These are phyloP conservation scores for Ganoderma boninense DNA, from an alignment of 1,284 basidiomycete species.

Conservation along the genomic window DNA sequence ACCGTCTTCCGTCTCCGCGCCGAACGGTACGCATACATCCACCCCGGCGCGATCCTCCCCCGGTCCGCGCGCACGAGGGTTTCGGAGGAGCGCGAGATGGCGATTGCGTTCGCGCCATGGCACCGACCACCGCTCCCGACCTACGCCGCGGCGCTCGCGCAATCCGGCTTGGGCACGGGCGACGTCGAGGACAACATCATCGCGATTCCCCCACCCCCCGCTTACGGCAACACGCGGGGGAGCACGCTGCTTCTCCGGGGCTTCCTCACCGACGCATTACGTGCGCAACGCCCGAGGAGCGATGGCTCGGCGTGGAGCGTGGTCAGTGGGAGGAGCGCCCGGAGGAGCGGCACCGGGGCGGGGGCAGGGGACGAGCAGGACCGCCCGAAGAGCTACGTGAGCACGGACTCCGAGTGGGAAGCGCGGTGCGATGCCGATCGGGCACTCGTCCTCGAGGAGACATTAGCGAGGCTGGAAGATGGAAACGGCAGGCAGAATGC, in stretches of 20 bases:
- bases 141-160: conserved; percentile 73
- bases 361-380: conserved; percentile 28
- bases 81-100: conserved; percentile 26
- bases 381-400: conserved; percentile 60
- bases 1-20: conserved; percentile 67
- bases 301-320: conserved; percentile 24
- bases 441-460: conserved; percentile 62
- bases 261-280: conserved; percentile 56
- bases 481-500: conserved; percentile 14
- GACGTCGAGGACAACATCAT: conserved; percentile 77
- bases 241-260: conserved; percentile 69
- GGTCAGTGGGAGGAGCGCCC: conserved; percentile 39
- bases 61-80: conserved; percentile 35
- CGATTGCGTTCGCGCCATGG: conserved; percentile 70
- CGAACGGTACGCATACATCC: conserved; percentile 64
- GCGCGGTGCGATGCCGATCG: conserved; percentile 60
- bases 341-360: conserved; percentile 32
- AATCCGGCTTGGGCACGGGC: conserved; percentile 74
- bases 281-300: conserved; percentile 46
- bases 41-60: conserved; percentile 66
- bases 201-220: conserved; percentile 72
- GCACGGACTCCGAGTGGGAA: conserved; percentile 65
- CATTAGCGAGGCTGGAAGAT: conserved; percentile 59
- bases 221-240: conserved; percentile 75
- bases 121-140: conserved; percentile 74